These are phyloP conservation scores for Trichophyton schoenleinii DNA, from an alignment of 2,329 filamentous ascomycete genomes.

Conservation along the genomic window DNA sequence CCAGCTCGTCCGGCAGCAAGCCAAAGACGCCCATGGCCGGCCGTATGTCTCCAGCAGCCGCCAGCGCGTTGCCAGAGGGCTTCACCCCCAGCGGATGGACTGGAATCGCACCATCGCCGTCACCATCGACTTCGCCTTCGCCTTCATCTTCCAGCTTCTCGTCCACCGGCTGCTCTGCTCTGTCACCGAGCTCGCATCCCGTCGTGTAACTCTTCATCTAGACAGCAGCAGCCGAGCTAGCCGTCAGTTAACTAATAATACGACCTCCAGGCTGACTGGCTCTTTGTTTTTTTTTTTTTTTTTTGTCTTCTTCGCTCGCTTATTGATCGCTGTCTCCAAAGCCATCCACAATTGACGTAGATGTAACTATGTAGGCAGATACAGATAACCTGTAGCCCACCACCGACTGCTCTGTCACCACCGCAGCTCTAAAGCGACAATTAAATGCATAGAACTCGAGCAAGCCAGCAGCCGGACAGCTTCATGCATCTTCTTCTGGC, in stretches of 20 bases:
- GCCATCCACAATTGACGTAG: no score
- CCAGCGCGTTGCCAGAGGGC: slow-evolving; percentile 72
- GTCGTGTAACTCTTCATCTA: background rate
- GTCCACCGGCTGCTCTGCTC: background rate
- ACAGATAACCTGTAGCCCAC: no score
- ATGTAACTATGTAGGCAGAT: no score
- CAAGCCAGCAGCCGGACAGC: background rate
- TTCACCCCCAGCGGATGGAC: slow-evolving; percentile 73
- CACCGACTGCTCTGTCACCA: no score
- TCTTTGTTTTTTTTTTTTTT: no score
- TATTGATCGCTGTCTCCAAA: no score
- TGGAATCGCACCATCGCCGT: slow-evolving; percentile 43
- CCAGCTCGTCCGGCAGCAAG: slow-evolving; percentile 64
- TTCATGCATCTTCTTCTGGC: background rate
- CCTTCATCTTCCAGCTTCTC: background rate
- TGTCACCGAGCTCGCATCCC: background rate
- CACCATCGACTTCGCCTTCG: background rate
- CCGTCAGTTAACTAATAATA: background rate
- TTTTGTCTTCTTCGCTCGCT: no score
- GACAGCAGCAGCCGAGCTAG: background rate
- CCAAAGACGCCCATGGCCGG: slow-evolving; percentile 52
- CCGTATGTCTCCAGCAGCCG: slow-evolving; percentile 54
- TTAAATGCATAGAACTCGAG: no score
- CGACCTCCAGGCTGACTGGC: background rate
- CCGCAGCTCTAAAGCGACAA: no score